Evolutionary conservation across 139 green algal species (phyloP).

Genomic region (Chlamydomonas sphaeroides): DNA sequence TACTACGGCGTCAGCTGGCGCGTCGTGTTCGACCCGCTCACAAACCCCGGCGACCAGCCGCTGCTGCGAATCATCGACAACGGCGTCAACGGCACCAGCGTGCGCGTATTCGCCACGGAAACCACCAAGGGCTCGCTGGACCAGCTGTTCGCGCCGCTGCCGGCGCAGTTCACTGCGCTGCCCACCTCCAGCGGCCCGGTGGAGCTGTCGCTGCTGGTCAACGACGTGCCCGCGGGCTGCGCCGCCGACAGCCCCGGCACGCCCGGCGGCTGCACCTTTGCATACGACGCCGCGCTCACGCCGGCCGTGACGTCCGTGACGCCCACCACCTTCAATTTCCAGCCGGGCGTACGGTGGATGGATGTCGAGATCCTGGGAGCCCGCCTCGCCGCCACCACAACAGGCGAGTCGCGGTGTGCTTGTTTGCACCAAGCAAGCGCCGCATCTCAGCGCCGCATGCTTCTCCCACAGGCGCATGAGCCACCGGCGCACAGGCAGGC

Average conservation of each 20-base stretch:
- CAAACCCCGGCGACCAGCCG: not conserved
- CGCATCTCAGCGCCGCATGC: no score
- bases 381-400: no score
- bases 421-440: no score
- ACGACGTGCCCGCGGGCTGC: constrained; percentile 26
- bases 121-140: not conserved
- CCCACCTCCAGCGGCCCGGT: not conserved
- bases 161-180: not conserved
- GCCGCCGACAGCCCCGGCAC: not conserved
- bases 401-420: no score
- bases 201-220: constrained; percentile 16
- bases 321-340: not conserved
- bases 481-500: no score
- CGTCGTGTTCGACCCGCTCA: not conserved
- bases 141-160: not conserved
- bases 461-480: no score
- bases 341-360: no score
- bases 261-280: constrained; percentile 20
- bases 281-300: constrained; percentile 17
- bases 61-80: not conserved
- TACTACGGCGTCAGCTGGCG: not conserved
- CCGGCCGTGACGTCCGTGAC: constrained; percentile 9
- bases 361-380: no score
- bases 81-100: not conserved
- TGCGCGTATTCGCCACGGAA: not conserved